phyloP scores from a whole-genome alignment of 805 yeast genomes.

The Myxozyma sirexii region DNA sequence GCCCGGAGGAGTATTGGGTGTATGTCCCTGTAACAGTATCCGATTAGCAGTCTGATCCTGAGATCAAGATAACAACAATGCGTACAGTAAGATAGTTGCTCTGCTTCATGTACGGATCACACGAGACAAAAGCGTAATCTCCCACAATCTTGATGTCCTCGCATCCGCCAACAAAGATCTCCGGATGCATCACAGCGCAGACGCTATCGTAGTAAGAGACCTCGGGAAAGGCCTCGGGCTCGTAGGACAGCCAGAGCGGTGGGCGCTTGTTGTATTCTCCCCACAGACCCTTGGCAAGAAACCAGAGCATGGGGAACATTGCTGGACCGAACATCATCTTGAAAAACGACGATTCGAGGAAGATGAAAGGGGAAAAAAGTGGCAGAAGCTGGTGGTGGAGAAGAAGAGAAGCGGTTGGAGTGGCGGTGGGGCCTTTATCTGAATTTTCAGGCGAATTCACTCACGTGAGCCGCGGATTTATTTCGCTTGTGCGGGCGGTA shows the following conservation, averaged over 20 bases:
- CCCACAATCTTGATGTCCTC: slow-evolving; percentile 32
- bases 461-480: too few relatives aligned
- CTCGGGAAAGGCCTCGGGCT: slow-evolving; percentile 33
- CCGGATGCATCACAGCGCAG: slow-evolving; percentile 24
- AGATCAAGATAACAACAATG: not conserved
- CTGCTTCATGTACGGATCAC: slow-evolving; percentile 32
- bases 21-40: slow-evolving; percentile 12
- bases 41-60: not conserved
- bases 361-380: not conserved
- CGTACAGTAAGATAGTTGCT: slow-evolving; percentile 28
- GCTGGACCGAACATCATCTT: slow-evolving; percentile 34
- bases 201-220: slow-evolving; percentile 24
- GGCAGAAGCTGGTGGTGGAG: not conserved
- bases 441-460: too few relatives aligned
- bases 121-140: slow-evolving; percentile 29
- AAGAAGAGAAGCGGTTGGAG: not conserved
- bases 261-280: slow-evolving; percentile 33
- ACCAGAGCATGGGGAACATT: slow-evolving; percentile 29
- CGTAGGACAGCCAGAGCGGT: slow-evolving; percentile 29
- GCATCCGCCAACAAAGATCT: slow-evolving; percentile 23
- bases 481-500: too few relatives aligned
- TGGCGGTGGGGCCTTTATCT: not conserved
- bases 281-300: slow-evolving; percentile 29
- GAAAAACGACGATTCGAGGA: not conserved
- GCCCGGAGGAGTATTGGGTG: slow-evolving; percentile 24